Evolutionary conservation across 2,329 filamentous ascomycete genomes (phyloP).

Genomic region (Fusarium sp.): DNA sequence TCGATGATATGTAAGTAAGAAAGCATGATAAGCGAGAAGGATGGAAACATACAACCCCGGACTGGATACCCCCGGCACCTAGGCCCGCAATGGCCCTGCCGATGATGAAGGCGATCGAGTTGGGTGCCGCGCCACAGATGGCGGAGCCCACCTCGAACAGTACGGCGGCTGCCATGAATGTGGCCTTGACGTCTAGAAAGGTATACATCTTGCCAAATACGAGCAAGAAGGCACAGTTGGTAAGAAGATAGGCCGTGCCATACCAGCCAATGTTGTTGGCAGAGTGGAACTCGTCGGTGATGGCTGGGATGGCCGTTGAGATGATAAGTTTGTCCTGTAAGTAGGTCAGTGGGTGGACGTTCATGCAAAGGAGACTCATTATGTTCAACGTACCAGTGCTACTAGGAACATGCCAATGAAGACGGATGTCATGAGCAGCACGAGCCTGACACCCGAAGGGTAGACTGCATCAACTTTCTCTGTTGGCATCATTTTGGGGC

Average conservation of each 20-base stretch:
- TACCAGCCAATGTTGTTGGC: conserved; percentile 46
- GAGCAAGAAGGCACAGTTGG: conserved; percentile 50
- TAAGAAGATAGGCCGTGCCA: conserved; percentile 50
- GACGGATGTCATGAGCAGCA: conserved; percentile 9
- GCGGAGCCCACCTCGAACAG: conserved; percentile 46
- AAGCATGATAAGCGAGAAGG: background rate
- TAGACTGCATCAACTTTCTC: conserved; percentile 1
- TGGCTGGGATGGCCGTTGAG: conserved; percentile 50
- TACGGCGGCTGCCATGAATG: conserved; percentile 40
- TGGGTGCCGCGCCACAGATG: conserved; percentile 45
- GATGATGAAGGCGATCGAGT: conserved; percentile 58
- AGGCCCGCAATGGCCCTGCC: conserved; percentile 61
- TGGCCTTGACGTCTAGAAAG: conserved; percentile 48
- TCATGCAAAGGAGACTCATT: background rate
- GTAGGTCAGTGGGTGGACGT: background rate
- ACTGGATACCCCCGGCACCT: conserved; percentile 61
- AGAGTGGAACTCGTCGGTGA: conserved; percentile 46
- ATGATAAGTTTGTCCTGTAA: conserved; percentile 51
- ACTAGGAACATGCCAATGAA: conserved; percentile 21
- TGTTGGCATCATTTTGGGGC: background rate
- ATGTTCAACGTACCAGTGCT: background rate
- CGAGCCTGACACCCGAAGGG: conserved; percentile 3
- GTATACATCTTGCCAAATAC: conserved; percentile 54
- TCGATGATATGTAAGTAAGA: background rate
- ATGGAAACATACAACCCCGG: conserved; percentile 48